phyloP scores from a whole-genome alignment of 306 rosid genomes.

The Quercus agrifolia region DNA sequence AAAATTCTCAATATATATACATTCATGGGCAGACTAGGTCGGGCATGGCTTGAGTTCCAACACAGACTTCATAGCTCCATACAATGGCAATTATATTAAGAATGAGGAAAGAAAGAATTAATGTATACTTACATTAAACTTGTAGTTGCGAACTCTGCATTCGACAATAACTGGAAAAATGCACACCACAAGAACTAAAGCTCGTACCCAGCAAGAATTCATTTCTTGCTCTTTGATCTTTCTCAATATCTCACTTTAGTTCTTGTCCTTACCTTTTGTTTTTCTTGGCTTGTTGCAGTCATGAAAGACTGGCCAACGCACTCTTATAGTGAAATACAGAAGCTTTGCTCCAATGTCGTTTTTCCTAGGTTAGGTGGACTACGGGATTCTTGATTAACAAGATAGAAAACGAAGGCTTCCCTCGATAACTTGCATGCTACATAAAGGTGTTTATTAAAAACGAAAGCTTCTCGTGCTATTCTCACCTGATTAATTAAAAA shows the following conservation, averaged over 20 bases:
- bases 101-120: not conserved
- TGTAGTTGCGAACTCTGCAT: slow-evolving; percentile 70
- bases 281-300: slow-evolving; percentile 30
- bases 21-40: too few species aligned
- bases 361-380: slow-evolving; percentile 73
- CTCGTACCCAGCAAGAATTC: slow-evolving; percentile 38
- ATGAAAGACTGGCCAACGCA: slow-evolving; percentile 42
- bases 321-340: slow-evolving; percentile 37
- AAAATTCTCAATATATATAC: not conserved
- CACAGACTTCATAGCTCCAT: not conserved
- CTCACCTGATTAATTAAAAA: not conserved
- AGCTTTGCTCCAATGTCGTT: slow-evolving; percentile 70
- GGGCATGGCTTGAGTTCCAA: too few species aligned
- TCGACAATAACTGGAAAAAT: slow-evolving; percentile 69
- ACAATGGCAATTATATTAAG: not conserved
- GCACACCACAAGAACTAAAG: slow-evolving; percentile 48
- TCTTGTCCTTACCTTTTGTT: not conserved
- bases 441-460: slow-evolving; percentile 38
- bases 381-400: slow-evolving; percentile 43
- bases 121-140: slow-evolving; percentile 63
- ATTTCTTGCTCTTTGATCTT: slow-evolving; percentile 28
- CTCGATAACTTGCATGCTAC: slow-evolving; percentile 60
- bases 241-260: not conserved
- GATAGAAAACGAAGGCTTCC: slow-evolving; percentile 12
- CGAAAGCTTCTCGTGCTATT: not conserved